Conservation (phyloP, 1,284 basidiomycete species). For the Marasmius tenuissimus region DNA sequence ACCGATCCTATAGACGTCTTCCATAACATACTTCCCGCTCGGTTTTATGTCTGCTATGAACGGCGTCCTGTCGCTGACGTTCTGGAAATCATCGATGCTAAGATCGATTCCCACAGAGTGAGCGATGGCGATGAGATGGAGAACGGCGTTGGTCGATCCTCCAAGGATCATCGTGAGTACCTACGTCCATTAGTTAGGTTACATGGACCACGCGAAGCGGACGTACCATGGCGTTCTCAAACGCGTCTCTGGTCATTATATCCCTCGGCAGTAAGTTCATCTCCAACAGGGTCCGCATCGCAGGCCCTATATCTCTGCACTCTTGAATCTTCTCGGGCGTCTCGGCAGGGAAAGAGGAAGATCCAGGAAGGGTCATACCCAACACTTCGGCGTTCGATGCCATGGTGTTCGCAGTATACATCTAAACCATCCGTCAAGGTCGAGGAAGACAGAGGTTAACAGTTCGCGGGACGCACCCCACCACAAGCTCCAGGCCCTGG, state of each 20-base stretch:
- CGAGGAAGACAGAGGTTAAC: conserved; percentile 10
- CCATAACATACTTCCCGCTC: conserved; percentile 89
- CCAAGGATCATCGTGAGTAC: conserved; percentile 93
- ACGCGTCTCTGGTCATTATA: conserved; percentile 94
- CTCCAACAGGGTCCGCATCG: conserved; percentile 84
- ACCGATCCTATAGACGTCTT: conserved; percentile 86
- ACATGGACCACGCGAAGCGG: conserved; percentile 6
- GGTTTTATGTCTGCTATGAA: conserved; percentile 92
- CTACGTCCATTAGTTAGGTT: conserved; percentile 37
- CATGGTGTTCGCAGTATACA: conserved; percentile 98
- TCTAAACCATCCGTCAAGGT: conserved; percentile 45
- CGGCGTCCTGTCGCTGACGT: conserved; percentile 80
- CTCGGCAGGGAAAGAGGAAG: conserved; percentile 92
- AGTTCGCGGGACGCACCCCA: conserved; percentile 59
- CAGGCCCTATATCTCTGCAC: conserved; percentile 77
- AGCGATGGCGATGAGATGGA: conserved; percentile 89
- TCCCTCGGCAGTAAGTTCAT: conserved; percentile 92
- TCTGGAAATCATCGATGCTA: conserved; percentile 85
- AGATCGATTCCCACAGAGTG: conserved; percentile 85
- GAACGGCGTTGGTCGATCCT: conserved; percentile 90
- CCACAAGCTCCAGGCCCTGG: conserved; percentile 96
- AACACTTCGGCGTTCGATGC: conserved; percentile 89
- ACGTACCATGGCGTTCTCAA: conserved; percentile 93
- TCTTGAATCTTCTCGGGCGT: conserved; percentile 86
- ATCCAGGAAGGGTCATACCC: conserved; percentile 96